A percentile compares a stretch with the other conserved stretches of the same genome.
Evolutionary conservation across 2,329 filamentous ascomycete species (phyloP).

Genomic region (Pseudocercospora fijiensis): DNA sequence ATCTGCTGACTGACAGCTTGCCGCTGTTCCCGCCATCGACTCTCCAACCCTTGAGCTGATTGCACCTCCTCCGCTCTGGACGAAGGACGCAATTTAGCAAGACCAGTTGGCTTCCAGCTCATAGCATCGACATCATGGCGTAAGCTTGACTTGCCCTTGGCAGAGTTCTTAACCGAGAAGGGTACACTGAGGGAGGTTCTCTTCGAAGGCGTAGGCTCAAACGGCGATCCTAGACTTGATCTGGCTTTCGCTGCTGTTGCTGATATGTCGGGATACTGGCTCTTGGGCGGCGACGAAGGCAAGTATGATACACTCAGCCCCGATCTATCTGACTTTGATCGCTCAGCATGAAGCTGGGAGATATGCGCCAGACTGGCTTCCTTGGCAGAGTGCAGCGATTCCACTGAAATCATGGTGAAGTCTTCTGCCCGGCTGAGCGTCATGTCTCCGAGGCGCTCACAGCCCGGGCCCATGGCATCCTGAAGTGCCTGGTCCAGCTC

Average conservation of each 20-base stretch:
- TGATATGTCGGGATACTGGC: constrained; percentile 26
- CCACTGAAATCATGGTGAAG: constrained; percentile 53
- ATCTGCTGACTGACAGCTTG: constrained; percentile 27
- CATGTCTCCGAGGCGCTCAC: constrained; percentile 41
- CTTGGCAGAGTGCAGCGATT: constrained; percentile 44
- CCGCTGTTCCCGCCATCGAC: constrained; percentile 24
- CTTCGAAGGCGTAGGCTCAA: neutral
- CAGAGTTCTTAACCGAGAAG: constrained; percentile 13
- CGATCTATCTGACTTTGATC: constrained; percentile 21
- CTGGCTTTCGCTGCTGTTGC: constrained; percentile 11
- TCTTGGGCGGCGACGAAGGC: constrained; percentile 36
- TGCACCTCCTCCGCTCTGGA: neutral
- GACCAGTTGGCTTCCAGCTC: constrained; percentile 30
- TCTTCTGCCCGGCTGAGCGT: constrained; percentile 51
- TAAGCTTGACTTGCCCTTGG: constrained; percentile 14
- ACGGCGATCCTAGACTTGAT: constrained; percentile 6
- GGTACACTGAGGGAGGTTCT: neutral
- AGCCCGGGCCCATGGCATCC: constrained; percentile 30
- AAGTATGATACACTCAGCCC: constrained; percentile 31
- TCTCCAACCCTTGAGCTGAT: neutral
- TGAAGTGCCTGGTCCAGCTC: constrained; percentile 35
- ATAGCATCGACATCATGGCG: constrained; percentile 27
- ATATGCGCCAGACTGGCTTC: constrained; percentile 25
- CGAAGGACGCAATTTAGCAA: constrained; percentile 5
- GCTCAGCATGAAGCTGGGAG: constrained; percentile 12